Base-by-base conservation (phyloP, 2,329 filamentous ascomycete genomes). In the Thielaviopsis punctulata region DNA sequence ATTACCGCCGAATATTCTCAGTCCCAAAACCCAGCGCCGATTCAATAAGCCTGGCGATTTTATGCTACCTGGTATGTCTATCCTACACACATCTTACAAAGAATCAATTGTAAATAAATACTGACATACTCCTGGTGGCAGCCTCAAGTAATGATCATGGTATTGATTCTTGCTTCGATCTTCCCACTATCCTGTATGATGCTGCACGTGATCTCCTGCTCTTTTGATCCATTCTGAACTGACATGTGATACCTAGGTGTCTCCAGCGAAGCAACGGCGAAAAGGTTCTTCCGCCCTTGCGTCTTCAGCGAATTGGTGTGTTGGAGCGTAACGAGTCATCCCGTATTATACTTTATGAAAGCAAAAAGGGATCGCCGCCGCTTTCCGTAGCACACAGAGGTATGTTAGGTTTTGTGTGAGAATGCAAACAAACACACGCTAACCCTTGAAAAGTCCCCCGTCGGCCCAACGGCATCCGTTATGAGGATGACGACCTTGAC, bases 1-100 rank as follows among this genome's bases (percentile, higher is more conserved):
- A 18, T 18, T 49, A 25, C 52, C 47, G 30, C 41, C 52, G 3
- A 36, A 50, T 41, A 25, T 49, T 12, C 21, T 50, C n/a, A 53
- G 41, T 22, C 52, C 48, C 24, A 48, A 24, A 7, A 45, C 23
- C 47, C 47, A 49, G 41, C 39, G 47, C n/a, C 47, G 47, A 23
- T 49, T 53, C 41, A 53, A 52, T 46, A 52, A 52, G 24, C 51
- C 51, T 30, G 51, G 51, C 22, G 51, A 52, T 48, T 52, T 52
- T 19, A 52, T 52, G 51, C 51, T 52, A 43, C 51, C 51, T 49
- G 51, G 51, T 52, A 52, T 45, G 51, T 25, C 24, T 27, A 27
- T 4, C 1, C 21, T 22, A 27, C 27, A 30, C 19, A 39, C 22
- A 43, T 15, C 45, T 15, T 15, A 44, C 22, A 30, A 19, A 22